phyloP scores from a whole-genome alignment of 257 asterid species.

The Marsdenia floribunda region DNA sequence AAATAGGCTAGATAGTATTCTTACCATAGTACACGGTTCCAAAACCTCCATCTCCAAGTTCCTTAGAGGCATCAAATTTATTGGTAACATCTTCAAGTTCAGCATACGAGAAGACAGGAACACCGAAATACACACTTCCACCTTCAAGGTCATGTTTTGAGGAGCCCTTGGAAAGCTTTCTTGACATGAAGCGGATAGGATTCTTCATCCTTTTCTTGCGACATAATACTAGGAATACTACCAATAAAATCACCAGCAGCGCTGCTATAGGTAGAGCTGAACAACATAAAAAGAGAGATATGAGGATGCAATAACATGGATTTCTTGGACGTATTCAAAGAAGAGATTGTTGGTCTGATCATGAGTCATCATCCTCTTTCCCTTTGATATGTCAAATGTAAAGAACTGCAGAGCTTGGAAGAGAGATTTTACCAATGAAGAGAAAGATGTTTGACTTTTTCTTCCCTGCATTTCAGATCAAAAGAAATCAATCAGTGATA shows the following conservation, averaged over 20 bases:
- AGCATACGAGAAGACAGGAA: slow-evolving; percentile 56
- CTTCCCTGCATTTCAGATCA: not conserved
- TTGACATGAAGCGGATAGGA: slow-evolving; percentile 23
- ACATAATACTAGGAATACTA: slow-evolving; percentile 19
- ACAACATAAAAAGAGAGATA: not conserved
- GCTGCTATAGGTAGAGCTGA: slow-evolving; percentile 1
- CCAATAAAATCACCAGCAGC: not conserved
- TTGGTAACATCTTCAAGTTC: slow-evolving; percentile 64
- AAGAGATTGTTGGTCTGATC: too few species aligned
- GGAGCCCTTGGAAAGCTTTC: slow-evolving; percentile 37
- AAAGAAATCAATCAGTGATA: not conserved
- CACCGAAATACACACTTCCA: slow-evolving; percentile 42
- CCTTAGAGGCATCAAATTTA: slow-evolving; percentile 50
- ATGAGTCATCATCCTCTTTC: not conserved
- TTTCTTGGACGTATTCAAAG: not conserved
- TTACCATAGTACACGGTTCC: slow-evolving; percentile 86
- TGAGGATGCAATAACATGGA: not conserved
- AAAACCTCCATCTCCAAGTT: slow-evolving; percentile 84
- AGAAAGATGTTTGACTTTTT: not conserved
- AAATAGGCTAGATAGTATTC: not conserved
- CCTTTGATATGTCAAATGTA: too few species aligned
- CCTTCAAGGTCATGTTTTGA: slow-evolving; percentile 36
- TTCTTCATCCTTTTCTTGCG: slow-evolving; percentile 34
- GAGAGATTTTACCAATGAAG: not conserved
- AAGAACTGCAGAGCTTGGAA: not conserved